Evolutionary conservation across 257 asterid species (phyloP).

Genomic region (Solanum pinnatisectum): DNA sequence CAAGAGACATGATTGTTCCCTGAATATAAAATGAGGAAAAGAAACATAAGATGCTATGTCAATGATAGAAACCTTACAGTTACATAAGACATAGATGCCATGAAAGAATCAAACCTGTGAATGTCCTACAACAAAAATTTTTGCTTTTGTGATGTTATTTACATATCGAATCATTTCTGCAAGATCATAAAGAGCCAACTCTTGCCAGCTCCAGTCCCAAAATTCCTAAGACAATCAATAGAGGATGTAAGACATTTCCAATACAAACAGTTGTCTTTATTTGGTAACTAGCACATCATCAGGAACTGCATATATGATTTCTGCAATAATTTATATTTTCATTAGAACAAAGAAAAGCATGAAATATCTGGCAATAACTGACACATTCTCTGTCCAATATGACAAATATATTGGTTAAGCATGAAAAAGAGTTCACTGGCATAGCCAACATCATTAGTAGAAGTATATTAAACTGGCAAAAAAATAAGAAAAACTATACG

Average conservation of each 20-base stretch:
- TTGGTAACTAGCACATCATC: neutral
- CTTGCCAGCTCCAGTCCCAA: slow-evolving; percentile 99
- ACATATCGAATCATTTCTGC: slow-evolving; percentile 70
- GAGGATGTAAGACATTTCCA: neutral
- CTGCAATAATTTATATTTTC: neutral
- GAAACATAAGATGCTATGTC: neutral
- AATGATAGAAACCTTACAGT: neutral
- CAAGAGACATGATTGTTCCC: slow-evolving; percentile 97
- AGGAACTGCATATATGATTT: neutral
- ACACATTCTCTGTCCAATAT: neutral
- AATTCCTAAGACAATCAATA: slow-evolving; percentile 45
- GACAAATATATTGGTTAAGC: neutral
- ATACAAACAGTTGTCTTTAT: neutral
- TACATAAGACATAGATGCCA: neutral
- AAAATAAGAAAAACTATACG: neutral
- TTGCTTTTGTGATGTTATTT: slow-evolving; percentile 46
- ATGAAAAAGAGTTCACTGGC: neutral
- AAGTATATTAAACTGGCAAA: neutral
- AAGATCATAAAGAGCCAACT: slow-evolving; percentile 78
- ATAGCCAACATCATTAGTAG: neutral
- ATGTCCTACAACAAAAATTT: slow-evolving; percentile 78
- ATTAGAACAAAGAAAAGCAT: neutral
- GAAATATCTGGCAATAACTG: neutral
- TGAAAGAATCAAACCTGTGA: slow-evolving; percentile 62
- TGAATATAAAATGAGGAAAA: slow-evolving; percentile 15